These are phyloP conservation scores for Talaromyces nanjingensis DNA, from an alignment of 495 filamentous ascomycete genomes.

Conservation along the genomic window DNA sequence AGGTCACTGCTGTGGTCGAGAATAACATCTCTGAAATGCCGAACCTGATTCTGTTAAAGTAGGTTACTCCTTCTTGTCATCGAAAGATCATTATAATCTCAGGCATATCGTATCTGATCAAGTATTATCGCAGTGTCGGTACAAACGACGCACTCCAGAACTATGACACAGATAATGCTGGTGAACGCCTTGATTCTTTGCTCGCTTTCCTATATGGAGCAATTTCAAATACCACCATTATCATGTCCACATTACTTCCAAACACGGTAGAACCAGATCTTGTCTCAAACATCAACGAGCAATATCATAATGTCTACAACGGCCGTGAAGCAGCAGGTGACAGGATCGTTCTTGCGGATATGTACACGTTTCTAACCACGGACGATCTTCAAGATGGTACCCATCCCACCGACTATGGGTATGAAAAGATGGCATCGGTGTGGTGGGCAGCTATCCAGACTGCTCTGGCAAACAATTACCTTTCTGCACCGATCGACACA, in stretches of 20 bases:
- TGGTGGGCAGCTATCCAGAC: slow-evolving; percentile 23
- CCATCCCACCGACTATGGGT: slow-evolving; percentile 36
- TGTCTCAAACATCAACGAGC: background rate
- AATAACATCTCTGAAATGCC: background rate
- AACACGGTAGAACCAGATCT: background rate
- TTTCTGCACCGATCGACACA: background rate
- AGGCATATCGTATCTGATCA: too few relatives aligned
- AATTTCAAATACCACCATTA: background rate
- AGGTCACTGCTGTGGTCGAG: background rate
- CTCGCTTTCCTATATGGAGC: background rate
- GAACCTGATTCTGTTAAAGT: background rate
- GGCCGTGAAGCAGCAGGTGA: background rate
- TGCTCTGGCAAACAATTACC: slow-evolving; percentile 11
- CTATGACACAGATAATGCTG: background rate
- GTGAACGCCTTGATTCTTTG: background rate
- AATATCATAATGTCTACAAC: background rate
- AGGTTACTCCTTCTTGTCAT: background rate
- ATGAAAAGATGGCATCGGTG: slow-evolving; percentile 37
- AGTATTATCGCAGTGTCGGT: too few relatives aligned
- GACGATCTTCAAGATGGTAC: slow-evolving; percentile 19
- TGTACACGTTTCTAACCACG: background rate
- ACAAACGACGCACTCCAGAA: slow-evolving; percentile 2
- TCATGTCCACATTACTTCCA: background rate
- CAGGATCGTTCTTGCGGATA: background rate
- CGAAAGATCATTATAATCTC: background rate